Percentiles rank a stretch among this genome's conserved stretches.
Evolutionary conservation across 73 alveolate species (phyloP).

Genomic region (Durusdinium trenchii): DNA sequence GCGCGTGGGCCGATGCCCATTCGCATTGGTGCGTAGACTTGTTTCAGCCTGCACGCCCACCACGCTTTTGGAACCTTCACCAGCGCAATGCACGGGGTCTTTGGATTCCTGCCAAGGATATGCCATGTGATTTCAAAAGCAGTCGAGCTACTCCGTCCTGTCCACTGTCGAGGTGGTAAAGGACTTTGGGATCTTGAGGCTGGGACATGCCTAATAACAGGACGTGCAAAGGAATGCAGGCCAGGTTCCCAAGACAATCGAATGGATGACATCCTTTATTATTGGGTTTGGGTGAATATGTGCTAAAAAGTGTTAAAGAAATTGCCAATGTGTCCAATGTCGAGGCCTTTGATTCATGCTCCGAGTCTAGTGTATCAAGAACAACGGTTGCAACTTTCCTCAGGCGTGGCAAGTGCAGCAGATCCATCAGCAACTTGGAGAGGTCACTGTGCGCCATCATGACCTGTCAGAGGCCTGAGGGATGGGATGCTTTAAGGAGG

Average conservation of each 20-base stretch:
- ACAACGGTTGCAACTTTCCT: background rate
- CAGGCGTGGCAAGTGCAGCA: conserved; percentile 89
- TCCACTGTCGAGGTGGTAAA: conserved; percentile 93
- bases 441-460: conserved; percentile 19
- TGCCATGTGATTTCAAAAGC: conserved; percentile 86
- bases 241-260: background rate
- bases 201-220: background rate
- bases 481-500: too few species aligned
- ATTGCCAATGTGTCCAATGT: background rate
- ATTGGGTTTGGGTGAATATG: background rate
- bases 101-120: background rate
- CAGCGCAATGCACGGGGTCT: too few species aligned
- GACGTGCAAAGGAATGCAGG: background rate
- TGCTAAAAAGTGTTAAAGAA: background rate
- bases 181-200: conserved; percentile 81
- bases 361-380: background rate
- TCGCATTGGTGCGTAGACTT: background rate
- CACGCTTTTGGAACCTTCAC: background rate
- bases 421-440: conserved; percentile 87
- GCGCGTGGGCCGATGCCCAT: conserved; percentile 55
- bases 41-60: background rate
- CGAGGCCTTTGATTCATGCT: background rate
- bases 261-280: background rate
- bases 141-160: conserved; percentile 74
- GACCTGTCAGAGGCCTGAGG: conserved; percentile 53